These are phyloP conservation scores for Phytomonas sp. DNA, from an alignment of 208 protist genomes.

Conservation along the genomic window DNA sequence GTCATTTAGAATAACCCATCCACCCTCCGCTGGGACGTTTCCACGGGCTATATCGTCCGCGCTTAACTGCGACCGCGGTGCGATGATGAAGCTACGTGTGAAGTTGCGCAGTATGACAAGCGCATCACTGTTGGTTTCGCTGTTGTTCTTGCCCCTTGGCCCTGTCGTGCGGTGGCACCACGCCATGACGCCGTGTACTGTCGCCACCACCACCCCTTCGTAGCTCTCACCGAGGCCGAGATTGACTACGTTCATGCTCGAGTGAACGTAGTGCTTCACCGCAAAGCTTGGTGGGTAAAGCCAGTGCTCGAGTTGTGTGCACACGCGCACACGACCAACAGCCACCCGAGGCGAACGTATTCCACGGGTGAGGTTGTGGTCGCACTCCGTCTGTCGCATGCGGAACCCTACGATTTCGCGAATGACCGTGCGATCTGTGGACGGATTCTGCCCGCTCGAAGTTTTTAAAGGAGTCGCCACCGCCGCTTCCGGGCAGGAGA, in stretches of 20 bases:
- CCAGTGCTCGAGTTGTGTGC: conserved; percentile 70
- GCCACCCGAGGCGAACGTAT: conserved; percentile 53
- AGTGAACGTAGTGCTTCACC: conserved; percentile 61
- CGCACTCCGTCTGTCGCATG: conserved; percentile 72
- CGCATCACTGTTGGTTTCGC: conserved; percentile 15
- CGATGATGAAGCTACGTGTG: conserved; percentile 45
- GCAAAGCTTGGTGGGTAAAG: conserved; percentile 70
- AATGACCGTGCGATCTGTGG: conserved; percentile 45
- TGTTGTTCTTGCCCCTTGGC: conserved; percentile 14
- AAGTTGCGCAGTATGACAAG: conserved; percentile 76
- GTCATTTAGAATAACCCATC: conserved; percentile 76
- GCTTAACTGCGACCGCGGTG: conserved; percentile 1
- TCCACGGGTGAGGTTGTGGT: conserved; percentile 75
- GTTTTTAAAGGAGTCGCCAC: conserved; percentile 37
- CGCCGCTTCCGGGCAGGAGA: conserved; percentile 53
- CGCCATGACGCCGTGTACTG: conserved; percentile 71
- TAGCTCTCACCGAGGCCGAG: conserved; percentile 63
- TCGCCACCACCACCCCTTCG: conserved; percentile 40
- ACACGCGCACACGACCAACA: conserved; percentile 71
- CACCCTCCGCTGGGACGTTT: conserved; percentile 24
- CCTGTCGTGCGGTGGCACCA: conserved; percentile 50
- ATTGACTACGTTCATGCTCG: conserved; percentile 46
- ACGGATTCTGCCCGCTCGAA: conserved; percentile 18
- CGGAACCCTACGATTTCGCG: conserved; percentile 69
- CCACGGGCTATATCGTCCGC: background rate